phyloP scores from a whole-genome alignment of 306 rosid genomes.

The Delonix regia region DNA sequence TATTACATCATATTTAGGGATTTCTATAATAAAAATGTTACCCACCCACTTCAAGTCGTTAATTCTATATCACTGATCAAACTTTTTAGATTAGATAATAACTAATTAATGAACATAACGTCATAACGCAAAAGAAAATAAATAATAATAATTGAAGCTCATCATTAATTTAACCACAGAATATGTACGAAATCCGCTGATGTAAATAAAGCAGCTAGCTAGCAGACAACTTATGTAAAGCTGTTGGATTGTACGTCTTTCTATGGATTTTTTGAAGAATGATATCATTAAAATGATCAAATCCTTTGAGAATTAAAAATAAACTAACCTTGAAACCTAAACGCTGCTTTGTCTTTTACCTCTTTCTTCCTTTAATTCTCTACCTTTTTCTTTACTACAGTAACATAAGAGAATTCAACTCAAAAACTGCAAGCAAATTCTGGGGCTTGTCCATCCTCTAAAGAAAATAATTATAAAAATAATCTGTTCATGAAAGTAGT shows the following conservation, averaged over 20 bases:
- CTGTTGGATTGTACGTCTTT: conserved; percentile 36
- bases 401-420: conserved; percentile 10
- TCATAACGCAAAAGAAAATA: too few relatives aligned
- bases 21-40: too few relatives aligned
- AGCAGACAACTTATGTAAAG: conserved; percentile 32
- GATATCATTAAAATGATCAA: conserved; percentile 40
- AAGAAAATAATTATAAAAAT: conserved; percentile 3
- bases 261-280: conserved; percentile 22
- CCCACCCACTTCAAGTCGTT: too few relatives aligned
- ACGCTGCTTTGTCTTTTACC: conserved; percentile 38
- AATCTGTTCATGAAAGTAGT: too few relatives aligned
- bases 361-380: not conserved
- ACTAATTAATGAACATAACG: too few relatives aligned
- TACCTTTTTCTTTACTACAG: conserved; percentile 8
- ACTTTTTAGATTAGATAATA: too few relatives aligned
- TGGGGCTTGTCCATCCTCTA: not conserved
- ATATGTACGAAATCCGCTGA: too few relatives aligned
- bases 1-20: too few relatives aligned
- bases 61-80: not conserved
- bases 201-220: conserved; percentile 3
- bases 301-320: conserved; percentile 25
- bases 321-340: conserved; percentile 20
- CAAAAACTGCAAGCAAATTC: not conserved
- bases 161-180: too few relatives aligned
- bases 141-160: too few relatives aligned